Evolutionary conservation across 768 basidiomycete genomes (phyloP).

Genomic region (Naematelia aurantialba): DNA sequence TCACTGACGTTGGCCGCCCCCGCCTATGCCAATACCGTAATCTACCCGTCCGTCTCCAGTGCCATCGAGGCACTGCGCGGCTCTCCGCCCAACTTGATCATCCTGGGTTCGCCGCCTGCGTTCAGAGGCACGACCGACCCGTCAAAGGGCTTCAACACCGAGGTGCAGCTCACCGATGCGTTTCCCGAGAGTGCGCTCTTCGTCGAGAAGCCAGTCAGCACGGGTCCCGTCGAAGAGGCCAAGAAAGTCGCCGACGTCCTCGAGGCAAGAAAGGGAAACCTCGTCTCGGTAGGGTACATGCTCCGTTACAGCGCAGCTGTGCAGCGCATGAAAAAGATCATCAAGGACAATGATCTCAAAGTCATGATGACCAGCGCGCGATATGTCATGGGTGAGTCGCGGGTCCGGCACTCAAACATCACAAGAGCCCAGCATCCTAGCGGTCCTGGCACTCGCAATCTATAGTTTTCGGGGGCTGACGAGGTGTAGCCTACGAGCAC

Average conservation of each 20-base stretch:
- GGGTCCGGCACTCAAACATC: too few species aligned
- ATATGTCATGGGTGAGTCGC: slow-evolving; percentile 20
- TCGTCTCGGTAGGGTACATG: slow-evolving; percentile 61
- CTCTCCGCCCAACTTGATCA: slow-evolving; percentile 10
- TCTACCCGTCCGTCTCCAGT: slow-evolving; percentile 9
- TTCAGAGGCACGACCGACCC: slow-evolving; percentile 66
- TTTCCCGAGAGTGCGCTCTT: slow-evolving; percentile 84
- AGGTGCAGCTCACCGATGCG: slow-evolving; percentile 72
- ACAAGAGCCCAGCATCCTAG: too few species aligned
- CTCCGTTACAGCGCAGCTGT: slow-evolving; percentile 84
- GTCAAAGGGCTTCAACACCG: slow-evolving; percentile 68
- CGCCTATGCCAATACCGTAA: slow-evolving; percentile 71
- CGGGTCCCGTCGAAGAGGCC: slow-evolving; percentile 62
- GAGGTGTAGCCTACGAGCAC: slow-evolving; percentile 6
- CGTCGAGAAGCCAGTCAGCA: slow-evolving; percentile 83
- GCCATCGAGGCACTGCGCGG: background rate
- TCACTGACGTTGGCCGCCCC: slow-evolving; percentile 80
- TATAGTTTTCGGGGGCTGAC: background rate
- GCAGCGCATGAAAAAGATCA: slow-evolving; percentile 89
- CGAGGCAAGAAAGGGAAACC: slow-evolving; percentile 52
- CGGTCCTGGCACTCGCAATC: too few species aligned
- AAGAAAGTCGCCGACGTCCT: slow-evolving; percentile 69
- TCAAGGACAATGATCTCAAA: slow-evolving; percentile 80
- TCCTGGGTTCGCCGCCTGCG: slow-evolving; percentile 71
- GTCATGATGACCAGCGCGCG: slow-evolving; percentile 84